phyloP scores from a whole-genome alignment of 148 eudicot species.

The Oxyria digyna region DNA sequence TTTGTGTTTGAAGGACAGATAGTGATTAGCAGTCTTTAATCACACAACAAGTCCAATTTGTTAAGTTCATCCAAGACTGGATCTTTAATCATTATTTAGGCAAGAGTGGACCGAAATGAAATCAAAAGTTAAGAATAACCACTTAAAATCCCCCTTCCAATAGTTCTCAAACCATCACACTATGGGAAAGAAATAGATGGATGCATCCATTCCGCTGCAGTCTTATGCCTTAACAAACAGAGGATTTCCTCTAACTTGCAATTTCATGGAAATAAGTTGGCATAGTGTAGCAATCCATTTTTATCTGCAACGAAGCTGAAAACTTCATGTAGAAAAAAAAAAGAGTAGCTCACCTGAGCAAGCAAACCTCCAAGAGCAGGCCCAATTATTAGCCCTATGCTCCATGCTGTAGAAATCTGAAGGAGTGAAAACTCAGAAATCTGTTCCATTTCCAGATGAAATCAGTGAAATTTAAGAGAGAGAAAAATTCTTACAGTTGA shows the following conservation, averaged over 20 bases:
- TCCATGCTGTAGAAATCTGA: constrained; percentile 78
- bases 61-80: too few relatives aligned
- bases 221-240: not conserved
- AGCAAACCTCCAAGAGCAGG: constrained; percentile 91
- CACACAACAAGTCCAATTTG: not conserved
- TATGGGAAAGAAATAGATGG: not conserved
- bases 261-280: not conserved
- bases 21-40: not conserved
- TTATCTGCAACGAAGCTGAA: not conserved
- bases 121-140: not conserved
- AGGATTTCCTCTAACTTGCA: not conserved
- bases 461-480: not conserved
- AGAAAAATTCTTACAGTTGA: constrained; percentile 53
- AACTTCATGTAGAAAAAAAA: not conserved
- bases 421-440: not conserved
- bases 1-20: too few relatives aligned
- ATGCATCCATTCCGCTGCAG: not conserved
- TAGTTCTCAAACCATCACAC: not conserved
- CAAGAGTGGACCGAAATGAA: not conserved
- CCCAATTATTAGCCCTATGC: constrained; percentile 79
- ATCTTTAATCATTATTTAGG: too few relatives aligned
- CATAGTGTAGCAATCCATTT: not conserved
- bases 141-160: not conserved
- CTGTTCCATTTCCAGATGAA: not conserved
- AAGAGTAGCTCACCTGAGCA: constrained; percentile 62